Conservation (phyloP, 2,329 filamentous ascomycete genomes). For the Colletotrichum sojae region DNA sequence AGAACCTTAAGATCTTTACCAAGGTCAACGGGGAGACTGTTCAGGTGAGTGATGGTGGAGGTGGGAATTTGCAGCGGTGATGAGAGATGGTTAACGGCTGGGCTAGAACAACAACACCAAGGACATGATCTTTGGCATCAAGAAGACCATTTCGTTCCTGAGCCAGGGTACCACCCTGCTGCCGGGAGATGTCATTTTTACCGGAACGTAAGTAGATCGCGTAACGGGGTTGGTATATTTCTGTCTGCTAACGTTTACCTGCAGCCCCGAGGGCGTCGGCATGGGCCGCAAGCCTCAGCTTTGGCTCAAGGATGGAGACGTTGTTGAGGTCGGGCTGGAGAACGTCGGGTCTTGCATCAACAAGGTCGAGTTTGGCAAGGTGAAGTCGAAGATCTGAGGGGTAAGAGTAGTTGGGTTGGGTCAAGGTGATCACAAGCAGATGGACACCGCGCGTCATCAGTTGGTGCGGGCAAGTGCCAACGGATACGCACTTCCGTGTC, state of each 20-base stretch:
- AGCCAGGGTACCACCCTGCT: constrained; percentile 74
- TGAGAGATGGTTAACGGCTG: constrained; percentile 12
- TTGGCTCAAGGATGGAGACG: constrained; percentile 79
- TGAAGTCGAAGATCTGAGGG: constrained; percentile 46
- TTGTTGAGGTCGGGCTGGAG: constrained; percentile 78
- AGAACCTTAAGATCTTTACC: constrained; percentile 69
- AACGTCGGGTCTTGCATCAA: constrained; percentile 73
- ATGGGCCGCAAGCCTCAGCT: constrained; percentile 77
- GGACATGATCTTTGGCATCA: constrained; percentile 76
- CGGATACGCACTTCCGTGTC: not conserved
- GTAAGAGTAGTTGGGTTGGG: not conserved
- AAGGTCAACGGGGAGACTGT: constrained; percentile 71
- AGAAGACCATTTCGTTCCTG: constrained; percentile 71
- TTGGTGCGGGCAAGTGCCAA: too few relatives aligned
- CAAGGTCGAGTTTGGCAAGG: constrained; percentile 52
- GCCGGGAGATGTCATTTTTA: constrained; percentile 77
- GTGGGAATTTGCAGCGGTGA: not conserved
- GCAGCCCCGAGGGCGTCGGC: constrained; percentile 77
- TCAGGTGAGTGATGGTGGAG: constrained; percentile 57
- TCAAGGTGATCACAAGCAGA: not conserved
- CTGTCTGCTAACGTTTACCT: constrained; percentile 20
- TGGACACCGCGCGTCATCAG: not conserved
- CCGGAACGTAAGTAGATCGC: constrained; percentile 66
- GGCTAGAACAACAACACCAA: constrained; percentile 65
- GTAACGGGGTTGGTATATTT: not conserved